phyloP scores from a whole-genome alignment of 768 basidiomycete genomes.

The Serendipita sp. region DNA sequence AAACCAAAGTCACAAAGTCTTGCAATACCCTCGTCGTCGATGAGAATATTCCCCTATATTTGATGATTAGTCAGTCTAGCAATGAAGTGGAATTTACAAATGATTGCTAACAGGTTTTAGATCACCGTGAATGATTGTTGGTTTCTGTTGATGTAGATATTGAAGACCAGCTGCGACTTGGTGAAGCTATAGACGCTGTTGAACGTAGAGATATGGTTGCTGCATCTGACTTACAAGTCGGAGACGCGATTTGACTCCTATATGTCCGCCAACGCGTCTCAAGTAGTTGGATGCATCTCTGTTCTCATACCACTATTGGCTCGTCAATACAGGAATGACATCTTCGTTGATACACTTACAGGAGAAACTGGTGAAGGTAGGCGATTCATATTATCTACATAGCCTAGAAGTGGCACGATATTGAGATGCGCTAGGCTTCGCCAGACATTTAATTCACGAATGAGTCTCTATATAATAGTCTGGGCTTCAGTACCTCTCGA shows the following conservation, averaged over 20 bases:
- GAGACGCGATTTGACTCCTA: no score
- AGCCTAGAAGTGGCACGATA: neutral
- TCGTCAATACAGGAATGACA: no score
- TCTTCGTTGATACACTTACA: no score
- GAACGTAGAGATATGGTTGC: no score
- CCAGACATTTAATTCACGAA: neutral
- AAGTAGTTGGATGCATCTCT: no score
- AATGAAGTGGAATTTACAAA: neutral
- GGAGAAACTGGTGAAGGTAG: neutral
- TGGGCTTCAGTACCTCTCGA: no score
- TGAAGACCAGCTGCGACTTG: neutral
- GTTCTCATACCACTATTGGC: no score
- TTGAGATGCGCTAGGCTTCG: neutral
- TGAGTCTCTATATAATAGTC: neutral
- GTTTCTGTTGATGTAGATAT: neutral
- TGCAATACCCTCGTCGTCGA: neutral
- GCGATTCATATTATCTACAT: neutral
- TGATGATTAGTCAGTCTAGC: neutral
- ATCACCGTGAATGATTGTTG: constrained; percentile 1
- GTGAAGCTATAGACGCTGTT: no score
- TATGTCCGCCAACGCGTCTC: no score
- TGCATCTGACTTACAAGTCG: no score
- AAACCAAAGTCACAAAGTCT: neutral
- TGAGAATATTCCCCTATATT: neutral
- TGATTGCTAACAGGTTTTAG: neutral